Percentiles rank a stretch among this genome's conserved stretches.
Evolutionary conservation across 192 early-diverging fungal genomes (phyloP).

Genomic region (Backusella luteola): DNA sequence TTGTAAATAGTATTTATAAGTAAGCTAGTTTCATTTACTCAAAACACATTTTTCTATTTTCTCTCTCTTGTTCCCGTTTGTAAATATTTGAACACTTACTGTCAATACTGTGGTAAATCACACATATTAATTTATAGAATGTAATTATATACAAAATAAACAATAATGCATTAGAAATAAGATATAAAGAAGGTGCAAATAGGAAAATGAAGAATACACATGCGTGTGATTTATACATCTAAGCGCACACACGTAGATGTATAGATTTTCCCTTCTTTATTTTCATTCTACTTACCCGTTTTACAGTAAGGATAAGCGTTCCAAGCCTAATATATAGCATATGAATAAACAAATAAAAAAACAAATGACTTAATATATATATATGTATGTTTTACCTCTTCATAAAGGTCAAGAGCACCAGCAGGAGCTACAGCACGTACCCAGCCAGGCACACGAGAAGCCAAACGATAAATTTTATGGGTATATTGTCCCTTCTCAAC

Average conservation of each 20-base stretch:
- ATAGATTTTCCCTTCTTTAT: background rate
- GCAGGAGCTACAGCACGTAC: slow-evolving; percentile 61
- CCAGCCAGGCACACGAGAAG: slow-evolving; percentile 48
- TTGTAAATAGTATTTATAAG: background rate
- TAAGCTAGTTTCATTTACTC: background rate
- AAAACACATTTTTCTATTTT: background rate
- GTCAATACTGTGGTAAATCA: slow-evolving; percentile 14
- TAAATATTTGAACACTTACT: background rate
- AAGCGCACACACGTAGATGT: background rate
- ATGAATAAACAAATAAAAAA: background rate
- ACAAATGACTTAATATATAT: background rate
- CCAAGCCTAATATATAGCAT: slow-evolving; percentile 52
- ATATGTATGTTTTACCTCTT: slow-evolving; percentile 39
- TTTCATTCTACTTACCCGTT: slow-evolving; percentile 27
- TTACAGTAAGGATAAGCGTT: slow-evolving; percentile 73
- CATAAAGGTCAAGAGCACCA: slow-evolving; percentile 65
- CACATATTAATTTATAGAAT: background rate
- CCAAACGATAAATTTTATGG: slow-evolving; percentile 70
- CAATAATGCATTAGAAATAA: background rate
- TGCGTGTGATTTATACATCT: background rate
- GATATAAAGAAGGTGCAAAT: background rate
- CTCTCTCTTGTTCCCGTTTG: background rate
- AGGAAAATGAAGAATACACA: background rate
- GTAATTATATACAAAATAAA: background rate
- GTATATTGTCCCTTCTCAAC: slow-evolving; percentile 77